Conservation (phyloP, 495 filamentous ascomycete genomes). For the Talaromyces borbonicus region DNA sequence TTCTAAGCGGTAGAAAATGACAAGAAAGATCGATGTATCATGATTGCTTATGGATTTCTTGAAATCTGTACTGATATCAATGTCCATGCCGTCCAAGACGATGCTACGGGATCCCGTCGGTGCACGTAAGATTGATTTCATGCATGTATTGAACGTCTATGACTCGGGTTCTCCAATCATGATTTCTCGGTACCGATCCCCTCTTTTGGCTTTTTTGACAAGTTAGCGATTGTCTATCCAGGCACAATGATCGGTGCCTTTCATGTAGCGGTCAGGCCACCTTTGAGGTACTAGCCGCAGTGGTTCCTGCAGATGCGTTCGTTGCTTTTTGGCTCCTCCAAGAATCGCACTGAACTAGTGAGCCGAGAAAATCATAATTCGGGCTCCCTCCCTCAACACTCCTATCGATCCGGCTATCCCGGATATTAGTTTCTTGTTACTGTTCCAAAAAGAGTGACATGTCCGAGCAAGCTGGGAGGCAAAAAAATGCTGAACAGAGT, state of each 20-base stretch:
- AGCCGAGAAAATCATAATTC: background rate
- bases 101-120: no score
- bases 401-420: background rate
- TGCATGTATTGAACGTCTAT: no score
- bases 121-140: no score
- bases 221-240: background rate
- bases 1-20: no score
- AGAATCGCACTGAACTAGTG: background rate
- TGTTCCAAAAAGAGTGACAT: background rate
- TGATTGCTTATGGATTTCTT: no score
- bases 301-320: background rate
- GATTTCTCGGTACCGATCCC: background rate
- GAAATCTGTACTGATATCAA: no score
- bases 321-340: background rate
- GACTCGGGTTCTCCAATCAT: background rate
- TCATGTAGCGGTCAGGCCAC: conserved; percentile 1
- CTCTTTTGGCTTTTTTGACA: background rate
- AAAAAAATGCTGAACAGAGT: background rate
- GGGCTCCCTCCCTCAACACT: background rate
- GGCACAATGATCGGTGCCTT: background rate
- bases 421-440: background rate
- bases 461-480: background rate
- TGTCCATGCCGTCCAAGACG: no score
- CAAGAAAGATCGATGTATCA: no score
- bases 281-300: background rate